Evolutionary conservation across 352 stramenopile species (phyloP).

Genomic region (Pseudoperonospora humuli): DNA sequence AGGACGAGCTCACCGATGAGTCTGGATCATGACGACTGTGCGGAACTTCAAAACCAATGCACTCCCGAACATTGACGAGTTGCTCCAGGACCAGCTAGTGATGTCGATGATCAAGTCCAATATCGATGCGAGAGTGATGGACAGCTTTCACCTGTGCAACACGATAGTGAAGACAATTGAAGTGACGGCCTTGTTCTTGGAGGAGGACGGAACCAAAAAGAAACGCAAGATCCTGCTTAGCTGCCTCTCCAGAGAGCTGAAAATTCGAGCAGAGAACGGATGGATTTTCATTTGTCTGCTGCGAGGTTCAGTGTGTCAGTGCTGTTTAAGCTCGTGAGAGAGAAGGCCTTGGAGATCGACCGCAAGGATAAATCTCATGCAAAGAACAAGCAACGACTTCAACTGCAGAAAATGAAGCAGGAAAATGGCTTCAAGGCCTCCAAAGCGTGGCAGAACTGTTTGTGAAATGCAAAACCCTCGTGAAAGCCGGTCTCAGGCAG

Average conservation of each 20-base stretch:
- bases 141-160: conserved; percentile 11
- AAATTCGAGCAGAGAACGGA: conserved; percentile 5
- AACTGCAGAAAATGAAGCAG: no score
- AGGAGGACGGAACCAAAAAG: conserved; percentile 4
- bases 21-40: conserved; percentile 2
- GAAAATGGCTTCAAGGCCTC: no score
- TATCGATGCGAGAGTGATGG: conserved; percentile 7
- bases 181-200: background rate
- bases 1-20: conserved; percentile 3
- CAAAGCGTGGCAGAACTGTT: conserved; percentile 2
- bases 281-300: conserved; percentile 2
- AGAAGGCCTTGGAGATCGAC: conserved; percentile 8
- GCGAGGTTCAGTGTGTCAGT: conserved; percentile 4
- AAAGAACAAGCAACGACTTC: no score
- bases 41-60: conserved; percentile 6
- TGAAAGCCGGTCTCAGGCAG: background rate
- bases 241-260: conserved; percentile 4
- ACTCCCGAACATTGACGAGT: conserved; percentile 5
- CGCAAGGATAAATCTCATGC: background rate
- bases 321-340: conserved; percentile 5
- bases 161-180: conserved; percentile 9
- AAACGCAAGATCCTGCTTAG: conserved; percentile 9
- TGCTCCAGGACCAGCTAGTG: conserved; percentile 1
- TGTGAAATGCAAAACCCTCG: no score
- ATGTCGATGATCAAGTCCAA: conserved; percentile 1